Evolutionary conservation across 2,329 filamentous ascomycete genomes (phyloP), one percentile per base, ranked within the genome.

Genomic region (Nigrospora osmanthi): DNA sequence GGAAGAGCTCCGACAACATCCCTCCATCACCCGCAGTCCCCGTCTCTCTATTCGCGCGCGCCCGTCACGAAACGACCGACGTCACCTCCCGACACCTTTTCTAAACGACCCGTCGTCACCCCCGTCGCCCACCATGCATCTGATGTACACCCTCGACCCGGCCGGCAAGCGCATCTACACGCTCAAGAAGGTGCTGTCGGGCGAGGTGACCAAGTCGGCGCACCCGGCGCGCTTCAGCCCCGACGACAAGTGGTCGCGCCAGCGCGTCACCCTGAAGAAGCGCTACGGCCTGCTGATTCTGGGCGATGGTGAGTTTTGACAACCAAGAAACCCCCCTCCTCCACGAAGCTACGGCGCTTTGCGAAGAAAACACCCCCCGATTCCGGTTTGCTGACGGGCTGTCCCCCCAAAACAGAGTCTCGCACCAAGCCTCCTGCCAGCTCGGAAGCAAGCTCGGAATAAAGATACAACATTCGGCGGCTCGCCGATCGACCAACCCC

Each of bases 181-280:
- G 40, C 81, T 97, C 54, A 91, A 96, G 73, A 96, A 97, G 75
- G 80, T 94, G 55, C 73, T 78, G 58, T 76, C 82, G 57, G 85
- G 86, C 62, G 81, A 89, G 63, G 88, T 96, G 61, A 95, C 91
- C 66, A 95, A 95, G 77, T 93, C 87, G 44, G 93, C 93, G 46
- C 91, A 97, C 72, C 91, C 93, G 39, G 93, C 93, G 37, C 80
- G 93, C 56, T 98, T 97, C 76, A 95, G 89, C 39, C 93, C 93
- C 52, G 93, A 98, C 71, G 93, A 98, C 77, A 95, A 96, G 77
- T 97, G 94, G 79, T 95, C 89, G 61, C 87, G 89, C 63, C 91
- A 97, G 72, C 83, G 93, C 57, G 89, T 97, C 41, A 94, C 89
- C 16, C 77, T 97, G 60, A 95, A 96, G 83, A 89, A 87, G 74